Evolutionary conservation across 2,329 filamentous ascomycete genomes (phyloP), one percentile per base, ranked within the genome.

Genomic region (Graphiopsis chlorocephala): DNA sequence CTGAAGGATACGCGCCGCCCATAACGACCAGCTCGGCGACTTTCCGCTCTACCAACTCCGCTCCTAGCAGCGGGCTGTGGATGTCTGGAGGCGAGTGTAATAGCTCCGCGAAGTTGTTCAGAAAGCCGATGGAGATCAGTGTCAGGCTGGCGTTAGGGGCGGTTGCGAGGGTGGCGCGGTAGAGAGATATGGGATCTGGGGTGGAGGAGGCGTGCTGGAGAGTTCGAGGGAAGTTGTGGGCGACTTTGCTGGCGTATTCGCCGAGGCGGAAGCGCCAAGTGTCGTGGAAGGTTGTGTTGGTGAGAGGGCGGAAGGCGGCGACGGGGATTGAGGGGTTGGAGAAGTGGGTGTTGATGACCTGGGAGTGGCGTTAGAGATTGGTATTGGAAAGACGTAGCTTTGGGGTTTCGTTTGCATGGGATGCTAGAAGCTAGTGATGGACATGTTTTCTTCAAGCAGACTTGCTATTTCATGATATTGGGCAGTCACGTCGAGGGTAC

Each of bases 11-110:
- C 7, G 64, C 71, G 14, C 83, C 83, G 26, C 83, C 84, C 83
- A 85, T 85, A 6, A 85, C 69, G 1, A 85, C 80, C 1, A 85
- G 74, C 69, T 85, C 79, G 1, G 71, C 70, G 2, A 85, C 82
- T 67, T 85, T 85, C 11, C 67, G 62, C 1, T 73, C 66, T 25
- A 85, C 67, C 1, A 85, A 78, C 10, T 76, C 76, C 1, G 69
- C 72, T 0, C 83, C 82, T 10, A 71, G 66, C 12, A 83, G 74
- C 10, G 71, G 50, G 0, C 80, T 80, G 64, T 77, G 71, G 0
- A 48, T 42, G 66, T 85, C 83, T 0, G 77, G 71, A 0, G 76
- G 74, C 15, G 82, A 82, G 66, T 80, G 77, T 15, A 85, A 73
- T 4, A 85, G 73, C 0, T 68, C 78, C 1, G 83, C 82, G 0